A percentile compares a stretch with the other conserved stretches of the same genome.
phyloP scores from a whole-genome alignment of 495 filamentous ascomycete genomes.

The Trichoderma gamsii region DNA sequence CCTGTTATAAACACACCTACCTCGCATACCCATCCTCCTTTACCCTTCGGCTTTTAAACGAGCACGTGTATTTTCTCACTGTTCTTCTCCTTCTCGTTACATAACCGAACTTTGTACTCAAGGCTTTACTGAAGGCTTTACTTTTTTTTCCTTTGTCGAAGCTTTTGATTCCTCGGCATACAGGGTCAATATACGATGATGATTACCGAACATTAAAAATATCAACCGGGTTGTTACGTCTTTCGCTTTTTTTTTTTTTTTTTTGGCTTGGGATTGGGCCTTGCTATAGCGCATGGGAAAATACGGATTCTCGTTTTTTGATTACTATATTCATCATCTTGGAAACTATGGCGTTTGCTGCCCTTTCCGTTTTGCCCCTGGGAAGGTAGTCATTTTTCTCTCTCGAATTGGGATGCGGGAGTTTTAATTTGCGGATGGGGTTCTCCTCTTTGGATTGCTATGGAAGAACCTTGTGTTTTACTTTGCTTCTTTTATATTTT shows the following conservation, averaged over 20 bases:
- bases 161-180: background rate
- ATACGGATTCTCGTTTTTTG: background rate
- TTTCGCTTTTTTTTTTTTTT: background rate
- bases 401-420: no score
- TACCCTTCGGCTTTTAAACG: background rate
- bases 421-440: no score
- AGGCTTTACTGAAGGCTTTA: no score
- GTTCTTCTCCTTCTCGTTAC: background rate
- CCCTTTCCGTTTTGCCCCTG: no score
- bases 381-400: no score
- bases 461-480: no score
- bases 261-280: no score
- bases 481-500: no score
- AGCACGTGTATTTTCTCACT: background rate
- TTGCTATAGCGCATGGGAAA: background rate
- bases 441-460: no score
- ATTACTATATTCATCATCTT: background rate
- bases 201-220: constrained; percentile 4
- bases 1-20: background rate
- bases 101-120: background rate
- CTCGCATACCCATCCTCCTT: background rate
- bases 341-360: no score
- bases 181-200: constrained; percentile 4
- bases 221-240: background rate
- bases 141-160: constrained; percentile 7